Percentiles rank a stretch among this genome's conserved stretches.
Evolutionary conservation across 768 basidiomycete species (phyloP).

Genomic region (Rhodosporidiobolus odoratus): DNA sequence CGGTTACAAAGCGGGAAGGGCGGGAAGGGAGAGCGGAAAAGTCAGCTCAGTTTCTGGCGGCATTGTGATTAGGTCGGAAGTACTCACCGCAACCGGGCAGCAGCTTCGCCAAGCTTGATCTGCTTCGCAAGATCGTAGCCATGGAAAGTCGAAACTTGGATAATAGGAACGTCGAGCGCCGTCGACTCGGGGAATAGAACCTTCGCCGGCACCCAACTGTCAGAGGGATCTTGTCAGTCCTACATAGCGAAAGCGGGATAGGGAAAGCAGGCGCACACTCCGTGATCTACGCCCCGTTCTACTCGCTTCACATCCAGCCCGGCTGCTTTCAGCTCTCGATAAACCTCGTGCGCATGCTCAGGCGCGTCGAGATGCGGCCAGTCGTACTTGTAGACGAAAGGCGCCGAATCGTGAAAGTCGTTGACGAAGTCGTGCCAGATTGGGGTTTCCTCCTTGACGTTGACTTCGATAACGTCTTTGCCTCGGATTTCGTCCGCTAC

Average conservation of each 20-base stretch:
- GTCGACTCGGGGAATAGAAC: slow-evolving; percentile 9
- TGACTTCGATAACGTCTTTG: slow-evolving; percentile 6
- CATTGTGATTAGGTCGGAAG: too few species aligned
- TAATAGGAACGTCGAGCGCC: slow-evolving; percentile 16
- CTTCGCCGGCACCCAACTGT: slow-evolving; percentile 18
- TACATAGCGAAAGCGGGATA: not conserved
- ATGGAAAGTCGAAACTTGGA: slow-evolving; percentile 18
- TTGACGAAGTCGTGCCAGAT: slow-evolving; percentile 26
- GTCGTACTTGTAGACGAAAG: slow-evolving; percentile 18
- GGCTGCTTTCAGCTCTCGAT: not conserved
- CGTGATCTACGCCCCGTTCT: slow-evolving; percentile 15
- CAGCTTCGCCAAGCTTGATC: slow-evolving; percentile 13
- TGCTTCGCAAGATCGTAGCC: slow-evolving; percentile 13
- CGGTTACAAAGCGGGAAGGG: not conserved
- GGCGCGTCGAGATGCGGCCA: slow-evolving; percentile 12
- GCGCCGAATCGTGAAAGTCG: slow-evolving; percentile 18
- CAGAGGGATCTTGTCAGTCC: too few species aligned
- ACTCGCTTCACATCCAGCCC: slow-evolving; percentile 5
- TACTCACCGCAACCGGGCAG: slow-evolving; percentile 1
- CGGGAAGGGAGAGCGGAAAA: not conserved
- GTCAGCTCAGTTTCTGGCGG: not conserved
- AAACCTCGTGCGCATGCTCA: slow-evolving; percentile 9
- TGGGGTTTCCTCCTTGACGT: slow-evolving; percentile 5
- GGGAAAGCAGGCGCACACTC: not conserved
- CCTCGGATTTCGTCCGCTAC: slow-evolving; percentile 13